Conservation (phyloP, 106 monocot species). For the Acanthochlamys bracteata region DNA sequence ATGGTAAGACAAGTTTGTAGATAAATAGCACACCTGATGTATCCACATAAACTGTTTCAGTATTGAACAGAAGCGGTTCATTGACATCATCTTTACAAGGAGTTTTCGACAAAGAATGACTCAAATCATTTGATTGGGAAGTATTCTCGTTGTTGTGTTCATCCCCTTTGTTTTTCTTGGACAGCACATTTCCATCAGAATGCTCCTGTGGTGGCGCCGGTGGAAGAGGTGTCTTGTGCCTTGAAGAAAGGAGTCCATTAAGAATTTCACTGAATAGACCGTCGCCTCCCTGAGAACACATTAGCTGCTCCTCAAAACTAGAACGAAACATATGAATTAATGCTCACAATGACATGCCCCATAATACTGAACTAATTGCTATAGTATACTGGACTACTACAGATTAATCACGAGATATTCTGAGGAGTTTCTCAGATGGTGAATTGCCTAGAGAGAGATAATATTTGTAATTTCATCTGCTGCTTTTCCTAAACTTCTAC, state of each 20-base stretch:
- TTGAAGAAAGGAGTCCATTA: slow-evolving; percentile 73
- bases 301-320: neutral
- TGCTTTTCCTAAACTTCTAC: too few relatives aligned
- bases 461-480: too few relatives aligned
- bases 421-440: too few relatives aligned
- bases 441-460: too few relatives aligned
- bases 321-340: slow-evolving; percentile 1
- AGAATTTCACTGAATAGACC: slow-evolving; percentile 94
- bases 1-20: too few relatives aligned
- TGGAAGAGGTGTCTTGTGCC: slow-evolving; percentile 53
- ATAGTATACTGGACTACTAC: too few relatives aligned
- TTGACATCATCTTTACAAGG: slow-evolving; percentile 35
- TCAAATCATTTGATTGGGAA: slow-evolving; percentile 13
- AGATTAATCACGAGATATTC: too few relatives aligned
- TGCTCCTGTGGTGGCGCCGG: slow-evolving; percentile 30
- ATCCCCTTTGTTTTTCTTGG: slow-evolving; percentile 4
- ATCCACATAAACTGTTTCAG: slow-evolving; percentile 1
- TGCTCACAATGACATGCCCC: neutral
- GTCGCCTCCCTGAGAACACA: slow-evolving; percentile 67
- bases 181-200: slow-evolving; percentile 6
- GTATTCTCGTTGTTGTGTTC: slow-evolving; percentile 5
- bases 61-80: slow-evolving; percentile 66
- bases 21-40: too few relatives aligned
- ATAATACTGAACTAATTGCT: too few relatives aligned
- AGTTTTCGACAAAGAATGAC: slow-evolving; percentile 16